Evolutionary conservation across 2,329 filamentous ascomycete genomes (phyloP).

Genomic region (Colletotrichum aenigma): DNA sequence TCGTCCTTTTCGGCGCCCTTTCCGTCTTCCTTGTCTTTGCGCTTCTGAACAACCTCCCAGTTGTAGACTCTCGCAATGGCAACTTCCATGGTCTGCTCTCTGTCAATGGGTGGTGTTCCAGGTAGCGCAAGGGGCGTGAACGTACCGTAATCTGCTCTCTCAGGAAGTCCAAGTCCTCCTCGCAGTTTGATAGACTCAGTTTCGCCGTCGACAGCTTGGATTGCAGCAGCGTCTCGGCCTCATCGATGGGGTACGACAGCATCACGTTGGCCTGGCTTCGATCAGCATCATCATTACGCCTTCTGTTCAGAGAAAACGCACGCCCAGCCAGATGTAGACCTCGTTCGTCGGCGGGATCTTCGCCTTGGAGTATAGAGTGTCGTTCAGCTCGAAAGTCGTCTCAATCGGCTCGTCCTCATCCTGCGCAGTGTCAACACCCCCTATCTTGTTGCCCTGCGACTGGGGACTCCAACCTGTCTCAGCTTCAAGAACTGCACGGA

Average conservation of each 20-base stretch:
- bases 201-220: slow-evolving; percentile 82
- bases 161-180: slow-evolving; percentile 95
- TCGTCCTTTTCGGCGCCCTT: slow-evolving; percentile 43
- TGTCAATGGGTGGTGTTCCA: slow-evolving; percentile 7
- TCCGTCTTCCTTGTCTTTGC: slow-evolving; percentile 83
- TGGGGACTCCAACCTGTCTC: slow-evolving; percentile 61
- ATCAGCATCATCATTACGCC: slow-evolving; percentile 25
- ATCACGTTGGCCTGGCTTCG: slow-evolving; percentile 84
- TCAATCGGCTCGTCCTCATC: slow-evolving; percentile 74
- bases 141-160: slow-evolving; percentile 93
- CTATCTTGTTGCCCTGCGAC: background rate
- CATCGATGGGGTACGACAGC: slow-evolving; percentile 89
- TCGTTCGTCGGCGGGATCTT: slow-evolving; percentile 83
- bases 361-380: slow-evolving; percentile 92
- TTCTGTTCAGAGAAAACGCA: slow-evolving; percentile 41
- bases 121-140: slow-evolving; percentile 5
- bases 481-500: slow-evolving; percentile 85
- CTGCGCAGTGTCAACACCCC: slow-evolving; percentile 27
- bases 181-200: slow-evolving; percentile 81
- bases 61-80: slow-evolving; percentile 98
- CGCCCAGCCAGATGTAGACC: slow-evolving; percentile 96
- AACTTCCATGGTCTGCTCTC: slow-evolving; percentile 86
- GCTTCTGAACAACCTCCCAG: slow-evolving; percentile 95
- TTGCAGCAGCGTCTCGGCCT: slow-evolving; percentile 79
- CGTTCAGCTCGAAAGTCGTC: slow-evolving; percentile 95